Evolutionary conservation across 2,329 filamentous ascomycete species (phyloP).

Genomic region (Aspergillus costaricaensis): DNA sequence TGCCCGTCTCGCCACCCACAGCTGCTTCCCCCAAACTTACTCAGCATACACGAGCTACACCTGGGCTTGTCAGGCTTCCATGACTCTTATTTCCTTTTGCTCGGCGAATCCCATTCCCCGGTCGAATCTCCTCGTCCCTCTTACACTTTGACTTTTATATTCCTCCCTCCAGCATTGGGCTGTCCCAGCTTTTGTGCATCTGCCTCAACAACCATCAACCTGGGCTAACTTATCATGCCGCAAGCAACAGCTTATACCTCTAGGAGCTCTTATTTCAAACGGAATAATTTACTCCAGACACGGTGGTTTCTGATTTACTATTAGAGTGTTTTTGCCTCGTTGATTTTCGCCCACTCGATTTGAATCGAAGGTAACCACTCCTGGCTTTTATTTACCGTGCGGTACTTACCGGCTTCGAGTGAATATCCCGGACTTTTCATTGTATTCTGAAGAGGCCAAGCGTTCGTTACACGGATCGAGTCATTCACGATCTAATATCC

Average conservation of each 20-base stretch:
- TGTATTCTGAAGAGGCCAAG: neutral
- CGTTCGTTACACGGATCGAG: neutral
- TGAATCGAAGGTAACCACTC: neutral
- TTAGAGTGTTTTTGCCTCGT: constrained; percentile 7
- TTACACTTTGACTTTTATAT: neutral
- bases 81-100: neutral
- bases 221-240: constrained; percentile 13
- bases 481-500: neutral
- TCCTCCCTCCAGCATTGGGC: neutral
- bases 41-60: constrained; percentile 4
- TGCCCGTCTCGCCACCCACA: constrained; percentile 5
- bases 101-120: neutral
- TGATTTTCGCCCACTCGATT: neutral
- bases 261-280: constrained; percentile 1
- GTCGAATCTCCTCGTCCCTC: neutral
- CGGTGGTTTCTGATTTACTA: neutral
- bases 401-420: constrained; percentile 1
- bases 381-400: neutral
- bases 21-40: constrained; percentile 4
- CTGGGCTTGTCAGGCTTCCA: neutral
- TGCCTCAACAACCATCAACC: neutral
- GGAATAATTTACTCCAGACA: constrained; percentile 1
- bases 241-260: constrained; percentile 14
- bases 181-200: neutral
- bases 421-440: constrained; percentile 2